phyloP scores from a whole-genome alignment of 2,329 filamentous ascomycete genomes.

The Talaromyces sp. region DNA sequence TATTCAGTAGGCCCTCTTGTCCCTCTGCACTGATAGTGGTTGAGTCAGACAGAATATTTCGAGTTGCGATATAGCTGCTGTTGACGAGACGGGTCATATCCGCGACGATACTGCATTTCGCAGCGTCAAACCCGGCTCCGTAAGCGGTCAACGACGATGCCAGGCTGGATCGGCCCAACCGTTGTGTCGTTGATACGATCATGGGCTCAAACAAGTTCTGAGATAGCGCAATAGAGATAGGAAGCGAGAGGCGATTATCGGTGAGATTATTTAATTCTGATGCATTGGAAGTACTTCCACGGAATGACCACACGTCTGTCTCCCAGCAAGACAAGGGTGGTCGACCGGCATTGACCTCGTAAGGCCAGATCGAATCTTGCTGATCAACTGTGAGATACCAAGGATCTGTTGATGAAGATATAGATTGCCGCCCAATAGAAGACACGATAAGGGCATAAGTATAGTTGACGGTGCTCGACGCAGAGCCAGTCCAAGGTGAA shows the following conservation, averaged over 20 bases:
- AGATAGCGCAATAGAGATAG: not conserved
- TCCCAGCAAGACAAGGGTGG: constrained; percentile 8
- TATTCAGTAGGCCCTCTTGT: not conserved
- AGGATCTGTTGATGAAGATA: not conserved
- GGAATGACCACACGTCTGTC: not conserved
- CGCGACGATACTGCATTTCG: not conserved
- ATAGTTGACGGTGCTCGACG: not conserved
- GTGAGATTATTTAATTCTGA: not conserved
- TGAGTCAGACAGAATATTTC: constrained; percentile 10
- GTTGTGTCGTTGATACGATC: not conserved
- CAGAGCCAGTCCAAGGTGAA: not conserved
- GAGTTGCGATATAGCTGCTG: constrained; percentile 4
- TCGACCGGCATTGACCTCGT: not conserved
- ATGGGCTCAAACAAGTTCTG: not conserved
- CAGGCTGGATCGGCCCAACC: not conserved
- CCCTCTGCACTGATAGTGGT: not conserved
- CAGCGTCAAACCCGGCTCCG: not conserved
- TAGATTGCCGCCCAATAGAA: not conserved
- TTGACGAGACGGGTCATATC: constrained; percentile 9
- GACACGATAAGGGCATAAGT: not conserved
- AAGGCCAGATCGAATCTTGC: not conserved
- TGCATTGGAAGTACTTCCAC: not conserved
- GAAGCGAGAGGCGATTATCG: not conserved
- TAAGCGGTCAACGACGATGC: not conserved
- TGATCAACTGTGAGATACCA: not conserved